Conservation (phyloP, 345 rosid genomes). For the Nasturtium officinale region DNA sequence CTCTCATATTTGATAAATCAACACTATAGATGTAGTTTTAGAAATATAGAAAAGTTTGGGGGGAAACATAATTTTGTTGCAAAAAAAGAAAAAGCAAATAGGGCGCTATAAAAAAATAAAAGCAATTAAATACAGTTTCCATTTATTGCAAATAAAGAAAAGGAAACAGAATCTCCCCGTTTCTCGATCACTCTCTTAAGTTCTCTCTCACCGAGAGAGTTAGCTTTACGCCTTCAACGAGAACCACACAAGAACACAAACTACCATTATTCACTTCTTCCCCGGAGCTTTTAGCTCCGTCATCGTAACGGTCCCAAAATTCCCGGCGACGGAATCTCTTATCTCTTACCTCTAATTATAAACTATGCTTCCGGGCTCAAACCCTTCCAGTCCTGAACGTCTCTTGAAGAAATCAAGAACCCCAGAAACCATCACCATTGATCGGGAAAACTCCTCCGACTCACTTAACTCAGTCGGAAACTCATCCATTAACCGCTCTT, state of each 20-base stretch:
- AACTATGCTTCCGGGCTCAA: conserved; percentile 59
- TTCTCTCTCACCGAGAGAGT: conserved; percentile 22
- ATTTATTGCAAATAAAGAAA: not conserved
- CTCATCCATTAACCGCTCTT: conserved; percentile 36
- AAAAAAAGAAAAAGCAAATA: not conserved
- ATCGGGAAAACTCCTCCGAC: conserved; percentile 51
- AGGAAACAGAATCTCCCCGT: conserved; percentile 37
- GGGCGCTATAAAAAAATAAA: not conserved
- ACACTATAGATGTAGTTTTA: no score
- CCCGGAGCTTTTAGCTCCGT: conserved; percentile 24
- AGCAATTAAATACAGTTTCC: conserved; percentile 29
- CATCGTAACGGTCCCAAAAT: conserved; percentile 25
- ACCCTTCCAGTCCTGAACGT: conserved; percentile 49
- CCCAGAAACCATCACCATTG: conserved; percentile 35
- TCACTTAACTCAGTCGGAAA: conserved; percentile 36
- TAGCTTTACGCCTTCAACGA: conserved; percentile 34
- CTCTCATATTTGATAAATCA: not conserved
- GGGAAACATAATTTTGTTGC: conserved; percentile 6
- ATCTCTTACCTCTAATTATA: not conserved
- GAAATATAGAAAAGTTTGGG: not conserved
- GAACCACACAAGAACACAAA: conserved; percentile 34
- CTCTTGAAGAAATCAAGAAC: conserved; percentile 45
- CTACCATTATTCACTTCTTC: not conserved
- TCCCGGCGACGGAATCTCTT: conserved; percentile 39
- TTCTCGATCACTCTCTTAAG: conserved; percentile 31